Conservation (phyloP, 768 basidiomycete genomes). For the Pisolithus sp. region DNA sequence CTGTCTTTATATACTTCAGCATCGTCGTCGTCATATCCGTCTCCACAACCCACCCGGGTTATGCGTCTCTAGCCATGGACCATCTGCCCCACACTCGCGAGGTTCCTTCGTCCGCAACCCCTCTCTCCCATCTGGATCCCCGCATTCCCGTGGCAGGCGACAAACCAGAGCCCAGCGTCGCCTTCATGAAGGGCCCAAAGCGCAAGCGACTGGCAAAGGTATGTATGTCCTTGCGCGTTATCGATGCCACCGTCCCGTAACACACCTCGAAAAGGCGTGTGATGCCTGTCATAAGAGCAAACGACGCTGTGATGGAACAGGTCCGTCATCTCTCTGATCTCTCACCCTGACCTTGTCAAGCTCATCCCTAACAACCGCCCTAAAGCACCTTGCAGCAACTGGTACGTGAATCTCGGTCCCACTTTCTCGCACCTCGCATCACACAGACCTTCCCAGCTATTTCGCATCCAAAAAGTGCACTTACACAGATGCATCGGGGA, state of each 20-base stretch:
- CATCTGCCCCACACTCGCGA: conserved; percentile 24
- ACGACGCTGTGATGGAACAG: conserved; percentile 76
- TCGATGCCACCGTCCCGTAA: neutral
- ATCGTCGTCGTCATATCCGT: too few species aligned
- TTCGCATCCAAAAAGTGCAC: conserved; percentile 78
- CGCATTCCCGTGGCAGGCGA: conserved; percentile 13
- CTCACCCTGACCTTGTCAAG: conserved; percentile 2
- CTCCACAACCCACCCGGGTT: conserved; percentile 4
- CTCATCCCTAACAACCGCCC: conserved; percentile 4
- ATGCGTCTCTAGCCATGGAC: conserved; percentile 29
- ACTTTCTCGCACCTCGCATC: neutral
- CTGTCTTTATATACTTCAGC: too few species aligned
- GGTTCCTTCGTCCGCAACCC: conserved; percentile 6
- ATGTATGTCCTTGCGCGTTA: conserved; percentile 2
- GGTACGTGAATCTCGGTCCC: conserved; percentile 36
- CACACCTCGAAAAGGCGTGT: conserved; percentile 45
- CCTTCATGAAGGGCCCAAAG: conserved; percentile 49
- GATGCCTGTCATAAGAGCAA: conserved; percentile 84
- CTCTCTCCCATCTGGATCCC: conserved; percentile 14
- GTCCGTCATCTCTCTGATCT: conserved; percentile 32
- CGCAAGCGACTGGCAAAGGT: conserved; percentile 51
- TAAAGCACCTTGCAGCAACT: conserved; percentile 75
- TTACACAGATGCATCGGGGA: conserved; percentile 74
- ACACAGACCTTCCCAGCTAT: conserved; percentile 40
- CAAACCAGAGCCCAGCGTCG: conserved; percentile 28